A percentile compares a stretch with the other conserved stretches of the same genome.
These are phyloP conservation scores for Lolium multiflorum DNA, from an alignment of 176 grass and related monocot genomes.

Conservation along the genomic window DNA sequence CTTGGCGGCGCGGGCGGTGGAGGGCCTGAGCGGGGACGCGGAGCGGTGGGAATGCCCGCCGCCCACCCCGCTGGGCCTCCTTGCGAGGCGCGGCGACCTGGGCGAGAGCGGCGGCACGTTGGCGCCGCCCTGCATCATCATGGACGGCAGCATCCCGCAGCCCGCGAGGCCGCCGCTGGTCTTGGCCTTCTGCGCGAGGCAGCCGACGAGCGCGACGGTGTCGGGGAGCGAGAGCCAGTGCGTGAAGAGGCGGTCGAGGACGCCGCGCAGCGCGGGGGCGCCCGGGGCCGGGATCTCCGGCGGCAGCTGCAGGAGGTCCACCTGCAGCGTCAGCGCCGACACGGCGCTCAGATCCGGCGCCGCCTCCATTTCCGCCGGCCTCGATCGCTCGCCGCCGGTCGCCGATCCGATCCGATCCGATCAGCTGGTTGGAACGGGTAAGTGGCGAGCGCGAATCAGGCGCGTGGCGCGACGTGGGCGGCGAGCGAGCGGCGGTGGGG, in stretches of 20 bases:
- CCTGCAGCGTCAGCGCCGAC: conserved; percentile 55
- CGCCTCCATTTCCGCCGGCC: conserved; percentile 26
- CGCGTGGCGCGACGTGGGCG: conserved; percentile 18
- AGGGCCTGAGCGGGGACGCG: conserved; percentile 67
- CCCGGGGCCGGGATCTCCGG: conserved; percentile 56
- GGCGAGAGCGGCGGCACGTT: conserved; percentile 88
- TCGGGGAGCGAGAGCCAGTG: conserved; percentile 91
- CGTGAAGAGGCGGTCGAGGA: conserved; percentile 74
- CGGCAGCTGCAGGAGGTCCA: conserved; percentile 64
- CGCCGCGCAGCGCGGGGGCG: conserved; percentile 45
- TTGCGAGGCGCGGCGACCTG: conserved; percentile 73
- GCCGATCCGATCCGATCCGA: conserved; percentile 40
- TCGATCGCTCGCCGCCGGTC: neutral
- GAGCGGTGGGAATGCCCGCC: conserved; percentile 51
- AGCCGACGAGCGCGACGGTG: conserved; percentile 62
- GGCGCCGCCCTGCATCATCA: conserved; percentile 75
- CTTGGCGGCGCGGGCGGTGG: conserved; percentile 54
- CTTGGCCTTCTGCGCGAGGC: conserved; percentile 67
- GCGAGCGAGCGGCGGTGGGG: neutral
- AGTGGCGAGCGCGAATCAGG: conserved; percentile 17
- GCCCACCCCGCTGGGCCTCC: conserved; percentile 52
- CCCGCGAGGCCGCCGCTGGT: conserved; percentile 29
- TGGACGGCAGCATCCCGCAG: conserved; percentile 48
- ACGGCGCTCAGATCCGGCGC: conserved; percentile 46
- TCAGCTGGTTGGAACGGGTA: neutral